Conservation (phyloP, 192 early-diverging fungal species). For the Gaertneriomyces semiglobifer region DNA sequence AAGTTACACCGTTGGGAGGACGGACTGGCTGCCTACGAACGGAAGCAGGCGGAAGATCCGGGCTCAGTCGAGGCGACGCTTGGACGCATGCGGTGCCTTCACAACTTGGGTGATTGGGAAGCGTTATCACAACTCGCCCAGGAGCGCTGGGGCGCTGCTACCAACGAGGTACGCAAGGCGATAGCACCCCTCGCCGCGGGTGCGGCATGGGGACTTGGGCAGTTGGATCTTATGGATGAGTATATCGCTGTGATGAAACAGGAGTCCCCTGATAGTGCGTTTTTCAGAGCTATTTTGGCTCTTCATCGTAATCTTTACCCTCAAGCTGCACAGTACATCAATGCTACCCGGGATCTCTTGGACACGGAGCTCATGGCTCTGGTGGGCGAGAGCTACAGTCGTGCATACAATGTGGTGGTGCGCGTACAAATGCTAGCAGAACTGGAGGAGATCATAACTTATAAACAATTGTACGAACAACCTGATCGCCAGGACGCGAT, state of each 20-base stretch:
- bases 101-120: conserved; percentile 92
- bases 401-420: conserved; percentile 84
- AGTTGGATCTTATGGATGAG: conserved; percentile 86
- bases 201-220: conserved; percentile 87
- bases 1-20: conserved; percentile 93
- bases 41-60: conserved; percentile 72
- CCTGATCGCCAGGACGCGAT: conserved; percentile 71
- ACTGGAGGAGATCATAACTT: conserved; percentile 92
- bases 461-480: conserved; percentile 79
- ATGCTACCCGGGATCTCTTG: conserved; percentile 74
- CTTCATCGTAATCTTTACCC: conserved; percentile 75
- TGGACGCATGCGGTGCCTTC: conserved; percentile 87
- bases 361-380: conserved; percentile 83
- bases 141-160: conserved; percentile 57
- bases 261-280: conserved; percentile 75
- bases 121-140: conserved; percentile 72
- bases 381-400: conserved; percentile 90
- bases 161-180: conserved; percentile 59
- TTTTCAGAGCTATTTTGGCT: conserved; percentile 82
- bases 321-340: conserved; percentile 72
- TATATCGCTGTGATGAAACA: conserved; percentile 77
- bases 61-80: conserved; percentile 71
- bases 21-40: conserved; percentile 80
- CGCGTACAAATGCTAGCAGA: conserved; percentile 97
- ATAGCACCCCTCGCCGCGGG: conserved; percentile 87